Percentiles rank a stretch among this genome's conserved stretches.
Conservation (phyloP, 2,329 filamentous ascomycete genomes). For the Ascochyta lentis region DNA sequence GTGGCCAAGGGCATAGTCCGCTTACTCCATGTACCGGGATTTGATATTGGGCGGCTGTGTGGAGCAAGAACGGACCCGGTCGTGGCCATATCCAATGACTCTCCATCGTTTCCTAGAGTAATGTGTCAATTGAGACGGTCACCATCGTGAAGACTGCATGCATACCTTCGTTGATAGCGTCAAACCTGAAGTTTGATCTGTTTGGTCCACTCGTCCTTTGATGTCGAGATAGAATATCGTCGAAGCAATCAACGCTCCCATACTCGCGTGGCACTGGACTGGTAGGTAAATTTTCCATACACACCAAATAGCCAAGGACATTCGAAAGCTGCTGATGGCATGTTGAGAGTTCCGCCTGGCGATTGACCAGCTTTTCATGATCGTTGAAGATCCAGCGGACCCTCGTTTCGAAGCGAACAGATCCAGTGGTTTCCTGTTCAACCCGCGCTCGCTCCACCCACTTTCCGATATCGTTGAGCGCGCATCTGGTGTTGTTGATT, state of each 20-base stretch:
- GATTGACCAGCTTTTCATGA: constrained; percentile 31
- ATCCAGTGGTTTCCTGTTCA: constrained; percentile 27
- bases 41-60: background rate
- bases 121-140: no score
- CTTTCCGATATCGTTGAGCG: constrained; percentile 34
- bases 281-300: constrained; percentile 19
- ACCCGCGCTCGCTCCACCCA: constrained; percentile 30
- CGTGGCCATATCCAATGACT: no score
- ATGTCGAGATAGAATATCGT: constrained; percentile 5
- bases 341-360: constrained; percentile 26
- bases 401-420: constrained; percentile 26
- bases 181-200: no score
- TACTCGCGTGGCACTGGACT: background rate
- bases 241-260: background rate
- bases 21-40: background rate
- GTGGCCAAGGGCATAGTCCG: no score
- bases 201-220: no score
- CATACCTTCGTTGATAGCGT: no score
- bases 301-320: constrained; percentile 26
- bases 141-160: no score
- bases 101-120: no score
- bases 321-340: constrained; percentile 38
- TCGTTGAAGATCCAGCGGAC: constrained; percentile 34
- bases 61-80: no score
- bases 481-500: constrained; percentile 26